phyloP scores from a whole-genome alignment of 1,139 yeast species.

The Yamadazyma pseudoaaseri region DNA sequence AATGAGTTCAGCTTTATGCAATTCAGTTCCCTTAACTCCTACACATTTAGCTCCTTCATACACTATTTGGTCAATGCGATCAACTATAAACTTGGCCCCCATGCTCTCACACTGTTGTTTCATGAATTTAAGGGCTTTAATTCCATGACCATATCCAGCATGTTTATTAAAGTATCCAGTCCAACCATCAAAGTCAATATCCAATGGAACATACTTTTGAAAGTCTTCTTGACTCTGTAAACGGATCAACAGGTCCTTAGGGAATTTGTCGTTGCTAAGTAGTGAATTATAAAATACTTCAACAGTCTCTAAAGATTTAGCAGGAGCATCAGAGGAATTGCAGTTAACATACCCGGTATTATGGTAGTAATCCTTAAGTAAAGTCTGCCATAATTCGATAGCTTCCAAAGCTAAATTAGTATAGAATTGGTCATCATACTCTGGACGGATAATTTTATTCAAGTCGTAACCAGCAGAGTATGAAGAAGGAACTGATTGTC shows the following conservation, averaged over 20 bases:
- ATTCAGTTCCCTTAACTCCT: slow-evolving; percentile 12
- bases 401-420: slow-evolving; percentile 16
- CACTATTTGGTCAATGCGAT: slow-evolving; percentile 21
- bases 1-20: slow-evolving; percentile 23
- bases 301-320: slow-evolving; percentile 8
- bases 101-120: slow-evolving; percentile 23
- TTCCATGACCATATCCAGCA: slow-evolving; percentile 17
- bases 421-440: slow-evolving; percentile 16
- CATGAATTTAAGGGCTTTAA: slow-evolving; percentile 13
- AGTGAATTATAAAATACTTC: slow-evolving; percentile 9
- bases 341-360: slow-evolving; percentile 16
- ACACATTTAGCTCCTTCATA: slow-evolving; percentile 13
- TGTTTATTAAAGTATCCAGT: slow-evolving; percentile 15
- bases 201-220: slow-evolving; percentile 8
- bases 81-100: slow-evolving; percentile 34
- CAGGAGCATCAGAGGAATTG: slow-evolving; percentile 13
- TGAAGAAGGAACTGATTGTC: slow-evolving; percentile 15
- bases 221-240: slow-evolving; percentile 12
- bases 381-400: slow-evolving; percentile 16
- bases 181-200: slow-evolving; percentile 16
- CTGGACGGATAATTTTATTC: slow-evolving; percentile 17
- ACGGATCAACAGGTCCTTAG: slow-evolving; percentile 4
- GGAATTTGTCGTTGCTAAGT: slow-evolving; percentile 10
- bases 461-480: slow-evolving; percentile 18
- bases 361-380: slow-evolving; percentile 11